A percentile compares a stretch with the other conserved stretches of the same genome.
Conservation (phyloP, 176 grass and related monocot species). For the Microstegium vimineum region DNA sequence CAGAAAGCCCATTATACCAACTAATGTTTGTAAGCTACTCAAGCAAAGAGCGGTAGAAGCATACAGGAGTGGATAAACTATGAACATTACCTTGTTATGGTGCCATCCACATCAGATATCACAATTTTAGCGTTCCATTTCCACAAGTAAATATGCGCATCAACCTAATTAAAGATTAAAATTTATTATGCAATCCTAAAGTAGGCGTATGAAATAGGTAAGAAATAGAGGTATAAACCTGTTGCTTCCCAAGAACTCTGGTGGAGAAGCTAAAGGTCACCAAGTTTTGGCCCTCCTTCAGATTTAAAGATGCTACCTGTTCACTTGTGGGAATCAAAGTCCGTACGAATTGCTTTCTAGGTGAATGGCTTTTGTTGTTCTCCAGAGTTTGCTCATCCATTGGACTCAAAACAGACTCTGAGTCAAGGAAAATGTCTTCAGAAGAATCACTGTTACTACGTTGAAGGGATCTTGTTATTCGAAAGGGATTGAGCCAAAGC, state of each 20-base stretch:
- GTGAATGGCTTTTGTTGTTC: constrained; percentile 56
- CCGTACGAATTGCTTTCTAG: constrained; percentile 84
- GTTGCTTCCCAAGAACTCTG: constrained; percentile 90
- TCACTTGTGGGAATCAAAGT: constrained; percentile 97
- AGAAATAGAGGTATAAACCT: constrained; percentile 50
- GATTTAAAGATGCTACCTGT: constrained; percentile 87
- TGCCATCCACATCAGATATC: constrained; percentile 99
- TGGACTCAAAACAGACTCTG: constrained; percentile 78
- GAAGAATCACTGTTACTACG: constrained; percentile 74
- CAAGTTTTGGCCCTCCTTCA: constrained; percentile 94
- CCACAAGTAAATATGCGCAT: constrained; percentile 98
- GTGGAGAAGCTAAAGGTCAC: constrained; percentile 90
- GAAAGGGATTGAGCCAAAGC: constrained; percentile 89
- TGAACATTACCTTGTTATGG: constrained; percentile 85
- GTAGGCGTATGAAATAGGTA: constrained; percentile 22
- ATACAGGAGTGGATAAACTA: not conserved
- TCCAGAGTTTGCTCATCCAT: constrained; percentile 61
- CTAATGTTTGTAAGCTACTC: constrained; percentile 4
- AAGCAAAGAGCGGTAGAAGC: not conserved
- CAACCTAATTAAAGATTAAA: constrained; percentile 66
- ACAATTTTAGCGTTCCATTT: constrained; percentile 99
- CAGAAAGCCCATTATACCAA: not conserved
- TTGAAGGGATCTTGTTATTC: constrained; percentile 80
- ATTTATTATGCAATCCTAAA: constrained; percentile 24
- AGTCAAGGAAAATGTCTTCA: constrained; percentile 94